These are phyloP conservation scores for Rhodotorula mucilaginosa DNA, from an alignment of 1,284 basidiomycete genomes.

Conservation along the genomic window DNA sequence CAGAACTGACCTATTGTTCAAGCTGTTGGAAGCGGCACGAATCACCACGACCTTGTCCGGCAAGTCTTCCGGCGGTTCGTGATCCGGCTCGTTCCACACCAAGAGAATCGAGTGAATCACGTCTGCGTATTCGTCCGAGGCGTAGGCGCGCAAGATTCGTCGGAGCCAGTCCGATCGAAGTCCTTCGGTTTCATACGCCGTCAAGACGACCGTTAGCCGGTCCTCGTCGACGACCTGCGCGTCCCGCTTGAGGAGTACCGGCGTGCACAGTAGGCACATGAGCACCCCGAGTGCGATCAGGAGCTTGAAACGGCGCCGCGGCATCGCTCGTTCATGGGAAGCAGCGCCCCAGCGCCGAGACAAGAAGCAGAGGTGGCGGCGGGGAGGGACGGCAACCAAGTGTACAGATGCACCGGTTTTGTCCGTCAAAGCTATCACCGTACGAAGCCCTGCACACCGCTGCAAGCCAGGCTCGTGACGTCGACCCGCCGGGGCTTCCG, in stretches of 20 bases:
- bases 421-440: no score
- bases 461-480: no score
- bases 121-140: not conserved
- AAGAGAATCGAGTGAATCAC: slow-evolving; percentile 3
- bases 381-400: no score
- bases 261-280: not conserved
- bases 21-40: slow-evolving; percentile 1
- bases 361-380: no score
- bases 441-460: no score
- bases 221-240: not conserved
- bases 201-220: slow-evolving; percentile 9
- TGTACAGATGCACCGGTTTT: no score
- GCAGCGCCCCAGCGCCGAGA: not conserved
- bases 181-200: slow-evolving; percentile 11
- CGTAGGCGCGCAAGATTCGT: not conserved
- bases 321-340: not conserved
- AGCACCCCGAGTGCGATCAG: not conserved
- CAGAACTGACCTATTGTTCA: slow-evolving; percentile 13
- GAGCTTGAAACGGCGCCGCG: not conserved
- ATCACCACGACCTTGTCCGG: slow-evolving; percentile 8
- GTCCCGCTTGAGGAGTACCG: not conserved
- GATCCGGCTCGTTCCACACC: slow-evolving; percentile 14
- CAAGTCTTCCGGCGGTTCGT: not conserved
- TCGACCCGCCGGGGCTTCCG: no score
- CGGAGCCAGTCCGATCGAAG: slow-evolving; percentile 10